Conservation (phyloP, 148 eudicot species). For the Simmondsia chinensis region DNA sequence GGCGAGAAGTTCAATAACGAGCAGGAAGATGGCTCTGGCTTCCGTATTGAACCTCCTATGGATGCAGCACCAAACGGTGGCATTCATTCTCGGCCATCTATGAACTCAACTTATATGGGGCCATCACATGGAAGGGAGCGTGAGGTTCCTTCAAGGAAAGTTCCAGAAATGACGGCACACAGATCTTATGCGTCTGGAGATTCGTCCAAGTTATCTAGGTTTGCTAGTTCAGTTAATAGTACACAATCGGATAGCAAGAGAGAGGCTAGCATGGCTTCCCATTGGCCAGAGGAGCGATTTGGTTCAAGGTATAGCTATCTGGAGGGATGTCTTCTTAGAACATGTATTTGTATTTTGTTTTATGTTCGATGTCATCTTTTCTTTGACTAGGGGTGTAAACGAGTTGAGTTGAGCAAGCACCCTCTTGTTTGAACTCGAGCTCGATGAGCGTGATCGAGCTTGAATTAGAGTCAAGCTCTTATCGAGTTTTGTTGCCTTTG, state of each 20-base stretch:
- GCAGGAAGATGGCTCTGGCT: slow-evolving; percentile 41
- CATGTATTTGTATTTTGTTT: too few species aligned
- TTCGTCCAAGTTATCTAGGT: slow-evolving; percentile 33
- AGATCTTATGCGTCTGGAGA: slow-evolving; percentile 30
- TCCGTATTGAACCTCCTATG: slow-evolving; percentile 30
- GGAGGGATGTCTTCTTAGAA: too few species aligned
- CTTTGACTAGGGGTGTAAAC: too few species aligned
- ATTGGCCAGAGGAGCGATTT: slow-evolving; percentile 35
- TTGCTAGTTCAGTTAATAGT: slow-evolving; percentile 51
- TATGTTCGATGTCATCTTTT: too few species aligned
- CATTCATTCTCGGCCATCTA: slow-evolving; percentile 14
- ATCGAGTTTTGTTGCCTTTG: too few species aligned
- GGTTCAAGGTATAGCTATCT: slow-evolving; percentile 18
- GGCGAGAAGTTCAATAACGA: slow-evolving; percentile 40
- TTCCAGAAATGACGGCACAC: slow-evolving; percentile 23
- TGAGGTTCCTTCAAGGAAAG: slow-evolving; percentile 16
- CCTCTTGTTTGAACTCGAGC: too few species aligned
- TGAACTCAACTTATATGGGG: slow-evolving; percentile 7
- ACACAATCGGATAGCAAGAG: slow-evolving; percentile 31
- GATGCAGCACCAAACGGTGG: slow-evolving; percentile 12
- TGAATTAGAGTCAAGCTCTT: too few species aligned
- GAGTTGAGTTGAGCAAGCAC: too few species aligned
- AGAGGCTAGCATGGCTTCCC: slow-evolving; percentile 19
- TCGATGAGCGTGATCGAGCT: too few species aligned
- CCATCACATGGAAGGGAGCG: slow-evolving; percentile 11